Base-by-base conservation (phyloP, 495 filamentous ascomycete genomes). In the Podospora appendiculata region DNA sequence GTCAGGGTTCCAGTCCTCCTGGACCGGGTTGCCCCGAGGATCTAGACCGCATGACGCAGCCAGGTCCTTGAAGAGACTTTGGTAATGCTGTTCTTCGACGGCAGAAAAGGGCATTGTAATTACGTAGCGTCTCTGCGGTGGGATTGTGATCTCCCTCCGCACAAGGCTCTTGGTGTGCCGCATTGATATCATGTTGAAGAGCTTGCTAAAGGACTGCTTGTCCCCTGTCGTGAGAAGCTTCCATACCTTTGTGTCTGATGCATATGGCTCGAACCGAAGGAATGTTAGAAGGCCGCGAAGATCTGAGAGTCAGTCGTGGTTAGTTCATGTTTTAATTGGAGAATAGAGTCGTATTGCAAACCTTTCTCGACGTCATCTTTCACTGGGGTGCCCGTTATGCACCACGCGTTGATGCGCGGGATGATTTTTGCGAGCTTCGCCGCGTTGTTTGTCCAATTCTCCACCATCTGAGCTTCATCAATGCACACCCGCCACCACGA, bases 381-480 rank as follows among this genome's bases (percentile, higher is more conserved):
- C 18, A 96, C 74, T 1, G 93, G 93, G 0, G 93, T 98, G 16
- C 92, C 93, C 4, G 89, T 90, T n/a, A 98, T 82, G 25, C 82
- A 89, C 93, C 93, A 96, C 9, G 89, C 82, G 68, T 93, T 92
- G 53, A 87, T 64, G 19, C 92, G 77, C 48, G 91, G 90, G 54
- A 98, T 88, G 17, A 83, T 66, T 25, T 83, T 75, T 14, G 92
- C 90, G 34, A 96, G 79, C 54, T 77, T 80, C 2, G 93, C 90
- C 13, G 92, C 88, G 51, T 87, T 85, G 62, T 82, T 91, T 8
- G 92, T 81, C 46, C 89, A 89, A 54, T 80, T 89, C 51, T 95
- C 92, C 35, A 96, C 79, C 87, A 95, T 95, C 63, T 98, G 93
- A 3, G 90, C 93, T 66, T 96, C 93, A 62, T 98, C 93, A 3